Evolutionary conservation across 2,329 filamentous ascomycete genomes (phyloP), one percentile per base, ranked within the genome.

Genomic region (Chaetomiaceae sp.): DNA sequence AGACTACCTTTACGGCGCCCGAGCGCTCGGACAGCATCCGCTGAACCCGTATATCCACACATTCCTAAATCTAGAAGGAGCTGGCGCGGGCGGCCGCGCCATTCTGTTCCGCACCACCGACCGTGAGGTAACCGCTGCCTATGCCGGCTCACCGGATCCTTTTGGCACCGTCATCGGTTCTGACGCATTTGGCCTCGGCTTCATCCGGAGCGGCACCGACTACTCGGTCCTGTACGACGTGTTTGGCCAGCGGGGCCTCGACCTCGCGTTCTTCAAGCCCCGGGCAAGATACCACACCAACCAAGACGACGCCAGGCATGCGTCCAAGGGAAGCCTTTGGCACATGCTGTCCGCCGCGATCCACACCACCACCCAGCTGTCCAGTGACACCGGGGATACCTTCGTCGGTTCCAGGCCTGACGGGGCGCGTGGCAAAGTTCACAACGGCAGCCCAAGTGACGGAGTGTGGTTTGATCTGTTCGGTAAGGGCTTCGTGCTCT

Each of bases 391-490:
- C 1, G 84, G 82, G 53, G 73, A 79, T 41, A 76, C 75, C 2
- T 96, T 95, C 63, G 79, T 80, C 46, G 81, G 85, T 5, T 70
- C 74, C 14, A 69, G 79, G 34, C 70, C 73, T 9, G 80, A 83
- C 48, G 72, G 76, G 6, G 75, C 78, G 51, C 74, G 75, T 46
- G 80, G 78, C 50, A 84, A 84, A 62, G 80, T 86, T 2, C 76
- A 81, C 57, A 87, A 85, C 56, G 87, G 88, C 9, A 75, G 73
- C 32, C 83, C 84, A 5, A 83, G 79, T 14, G 75, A 81, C 55
- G 89, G 85, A 27, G 90, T 97, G 13, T 99, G 91, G 90, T 97
- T 97, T 65, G 94, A 97, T 65, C 71, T 97, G 7, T 92, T 95
- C 59, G 94, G 92, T 38, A 80, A 77, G 51, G 77, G 77, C 1